Evolutionary conservation across 2,329 filamentous ascomycete genomes (phyloP), one percentile per base, ranked within the genome.

Genomic region (Verticillium nonalfalfae): DNA sequence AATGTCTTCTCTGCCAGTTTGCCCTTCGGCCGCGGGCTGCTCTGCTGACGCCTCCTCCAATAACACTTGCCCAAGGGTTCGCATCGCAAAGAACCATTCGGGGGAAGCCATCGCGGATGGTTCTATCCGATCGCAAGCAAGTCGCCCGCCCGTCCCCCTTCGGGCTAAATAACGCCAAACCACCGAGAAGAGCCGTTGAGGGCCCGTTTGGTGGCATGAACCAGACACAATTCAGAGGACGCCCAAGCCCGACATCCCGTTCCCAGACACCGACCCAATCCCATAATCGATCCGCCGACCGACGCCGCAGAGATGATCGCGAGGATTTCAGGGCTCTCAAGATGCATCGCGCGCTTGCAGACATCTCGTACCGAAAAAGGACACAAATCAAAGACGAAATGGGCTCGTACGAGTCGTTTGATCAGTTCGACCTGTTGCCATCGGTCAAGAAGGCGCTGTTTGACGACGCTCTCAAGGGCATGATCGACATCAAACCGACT

Each of bases 301-400:
- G 57, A 56, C 62, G 33, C 62, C 65, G 65, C 45, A 67, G 62
- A 56, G 73, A 75, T 65, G 70, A 75, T 74, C 39, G 59, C 59
- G 57, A 45, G 59, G 45, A 58, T 21, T 33, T 63, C 56, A 93
- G 96, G 72, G 93, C 94, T 4, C 80, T 98, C 74, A 97, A 96
- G 78, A 98, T 98, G 94, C 94, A 97, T 73, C 86, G 87, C 59
- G 82, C 90, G 1, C 79, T 98, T 65, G 80, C 90, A 2, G 85
- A 88, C 3, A 81, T 98, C 4, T 85, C 91, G 0, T 97, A 97
- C 71, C 85, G 85, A 40, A 84, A 86, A 67, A 82, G 86, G 60
- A 74, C 76, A 60, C 73, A 70, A 5, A 75, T 84, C 63, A 84
- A 84, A 72, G 76, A 79, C 5, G 75, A 75, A 59, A 91, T 86